Conservation (phyloP, 2,329 filamentous ascomycete species). For the Claviceps lovelessii region DNA sequence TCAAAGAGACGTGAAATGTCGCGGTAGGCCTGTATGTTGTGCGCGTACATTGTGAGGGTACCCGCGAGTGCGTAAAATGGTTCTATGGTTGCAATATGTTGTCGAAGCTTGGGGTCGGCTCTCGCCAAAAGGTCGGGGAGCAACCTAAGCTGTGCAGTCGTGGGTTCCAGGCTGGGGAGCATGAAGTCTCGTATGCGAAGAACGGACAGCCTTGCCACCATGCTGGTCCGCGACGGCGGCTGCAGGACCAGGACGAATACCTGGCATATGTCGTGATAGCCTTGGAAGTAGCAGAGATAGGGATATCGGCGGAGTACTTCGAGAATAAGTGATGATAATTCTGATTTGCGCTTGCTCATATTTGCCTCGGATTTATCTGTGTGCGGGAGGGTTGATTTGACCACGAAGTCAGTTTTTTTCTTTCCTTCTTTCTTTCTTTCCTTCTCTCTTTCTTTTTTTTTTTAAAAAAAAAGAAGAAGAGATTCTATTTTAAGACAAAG, state of each 20-base stretch:
- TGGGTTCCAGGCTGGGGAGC: constrained; percentile 73
- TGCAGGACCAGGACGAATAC: constrained; percentile 81
- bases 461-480: too few species aligned
- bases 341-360: constrained; percentile 54
- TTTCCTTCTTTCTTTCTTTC: too few species aligned
- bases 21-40: constrained; percentile 81
- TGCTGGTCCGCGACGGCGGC: constrained; percentile 40
- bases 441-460: too few species aligned
- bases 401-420: background rate
- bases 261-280: constrained; percentile 96
- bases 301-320: constrained; percentile 68
- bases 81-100: constrained; percentile 61
- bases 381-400: background rate
- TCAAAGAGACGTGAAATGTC: constrained; percentile 88
- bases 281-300: constrained; percentile 89
- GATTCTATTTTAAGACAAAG: too few species aligned
- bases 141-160: constrained; percentile 71
- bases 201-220: constrained; percentile 69
- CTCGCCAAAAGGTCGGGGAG: constrained; percentile 67
- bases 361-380: constrained; percentile 55
- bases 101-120: constrained; percentile 57
- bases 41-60: constrained; percentile 88
- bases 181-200: constrained; percentile 94
- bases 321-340: constrained; percentile 68
- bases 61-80: constrained; percentile 91